phyloP scores from a whole-genome alignment of 1,284 basidiomycete species.

The Sanguinoderma infundibulare region DNA sequence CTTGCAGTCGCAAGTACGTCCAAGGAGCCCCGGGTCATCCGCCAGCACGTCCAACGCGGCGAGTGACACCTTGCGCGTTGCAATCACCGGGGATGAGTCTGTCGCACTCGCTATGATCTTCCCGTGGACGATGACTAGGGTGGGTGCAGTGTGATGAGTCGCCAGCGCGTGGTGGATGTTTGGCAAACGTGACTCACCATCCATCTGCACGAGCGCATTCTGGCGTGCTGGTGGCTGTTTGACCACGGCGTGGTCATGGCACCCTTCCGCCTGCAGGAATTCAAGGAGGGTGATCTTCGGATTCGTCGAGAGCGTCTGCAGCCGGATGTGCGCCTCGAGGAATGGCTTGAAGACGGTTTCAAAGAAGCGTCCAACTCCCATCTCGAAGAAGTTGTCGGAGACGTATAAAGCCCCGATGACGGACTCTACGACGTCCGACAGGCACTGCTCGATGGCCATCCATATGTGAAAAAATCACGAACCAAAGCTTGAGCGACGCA shows the following conservation, averaged over 20 bases:
- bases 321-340: conserved; percentile 70
- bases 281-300: conserved; percentile 77
- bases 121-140: conserved; percentile 67
- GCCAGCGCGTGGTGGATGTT: background rate
- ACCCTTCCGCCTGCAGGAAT: conserved; percentile 68
- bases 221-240: conserved; percentile 38
- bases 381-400: conserved; percentile 68
- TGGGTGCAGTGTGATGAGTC: background rate
- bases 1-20: conserved; percentile 65
- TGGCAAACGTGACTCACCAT: conserved; percentile 24
- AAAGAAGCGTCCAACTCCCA: conserved; percentile 67
- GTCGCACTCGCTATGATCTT: conserved; percentile 61
- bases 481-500: conserved; percentile 34
- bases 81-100: conserved; percentile 51
- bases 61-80: conserved; percentile 61
- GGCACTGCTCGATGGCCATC: conserved; percentile 45
- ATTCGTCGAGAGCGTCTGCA: conserved; percentile 72
- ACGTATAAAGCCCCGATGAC: conserved; percentile 76
- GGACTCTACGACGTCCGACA: conserved; percentile 80
- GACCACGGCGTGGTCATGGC: conserved; percentile 61
- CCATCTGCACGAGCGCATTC: conserved; percentile 19
- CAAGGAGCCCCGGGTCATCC: conserved; percentile 62
- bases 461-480: too few species aligned
- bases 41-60: conserved; percentile 69
- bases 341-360: conserved; percentile 71